These are phyloP conservation scores for Puya raimondii DNA, from an alignment of 176 grass and related monocot genomes.

Conservation along the genomic window DNA sequence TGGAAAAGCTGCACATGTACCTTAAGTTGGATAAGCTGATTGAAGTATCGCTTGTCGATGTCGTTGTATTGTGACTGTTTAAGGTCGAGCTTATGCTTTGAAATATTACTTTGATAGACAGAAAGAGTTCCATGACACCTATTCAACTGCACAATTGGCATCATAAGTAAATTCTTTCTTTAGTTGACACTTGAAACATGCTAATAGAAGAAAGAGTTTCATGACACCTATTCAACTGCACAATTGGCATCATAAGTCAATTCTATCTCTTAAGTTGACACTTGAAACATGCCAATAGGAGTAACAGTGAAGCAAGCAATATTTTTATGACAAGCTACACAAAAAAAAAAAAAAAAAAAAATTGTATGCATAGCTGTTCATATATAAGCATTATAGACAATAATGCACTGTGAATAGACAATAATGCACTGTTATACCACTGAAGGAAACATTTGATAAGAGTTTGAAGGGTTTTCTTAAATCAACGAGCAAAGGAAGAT, in stretches of 20 bases:
- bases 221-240: constrained; percentile 85
- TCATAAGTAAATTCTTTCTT: constrained; percentile 13
- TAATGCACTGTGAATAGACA: too few species aligned
- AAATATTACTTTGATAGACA: constrained; percentile 89
- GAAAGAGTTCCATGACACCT: constrained; percentile 80
- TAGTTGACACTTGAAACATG: constrained; percentile 5
- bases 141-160: constrained; percentile 59
- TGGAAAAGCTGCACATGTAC: constrained; percentile 33
- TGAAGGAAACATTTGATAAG: too few species aligned
- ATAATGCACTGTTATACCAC: too few species aligned
- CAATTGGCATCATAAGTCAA: constrained; percentile 21
- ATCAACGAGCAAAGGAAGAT: too few species aligned
- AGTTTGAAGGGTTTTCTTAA: too few species aligned
- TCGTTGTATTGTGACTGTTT: constrained; percentile 94
- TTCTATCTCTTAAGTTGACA: constrained; percentile 13
- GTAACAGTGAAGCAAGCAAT: background rate
- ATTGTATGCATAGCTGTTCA: background rate
- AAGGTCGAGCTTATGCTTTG: constrained; percentile 81
- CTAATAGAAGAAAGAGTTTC: constrained; percentile 72
- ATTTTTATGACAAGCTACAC: background rate
- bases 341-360: background rate
- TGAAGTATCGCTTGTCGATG: constrained; percentile 75
- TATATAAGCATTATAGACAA: background rate
- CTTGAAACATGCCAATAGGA: background rate
- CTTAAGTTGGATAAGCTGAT: constrained; percentile 97